phyloP scores from a whole-genome alignment of 2,329 filamentous ascomycete species.

The Fusarium marasasianum region DNA sequence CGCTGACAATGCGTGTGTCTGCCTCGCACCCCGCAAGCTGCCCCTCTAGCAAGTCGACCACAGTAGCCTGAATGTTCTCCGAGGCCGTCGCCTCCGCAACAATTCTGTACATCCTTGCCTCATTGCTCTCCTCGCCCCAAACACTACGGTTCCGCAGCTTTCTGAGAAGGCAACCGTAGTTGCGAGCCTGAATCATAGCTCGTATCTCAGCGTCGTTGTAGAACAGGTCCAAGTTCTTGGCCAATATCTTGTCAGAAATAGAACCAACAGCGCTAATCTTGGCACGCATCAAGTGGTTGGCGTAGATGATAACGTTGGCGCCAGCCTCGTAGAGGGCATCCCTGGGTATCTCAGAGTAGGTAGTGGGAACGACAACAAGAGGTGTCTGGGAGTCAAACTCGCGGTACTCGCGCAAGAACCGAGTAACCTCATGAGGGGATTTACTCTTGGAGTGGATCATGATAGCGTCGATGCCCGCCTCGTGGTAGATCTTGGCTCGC shows the following conservation, averaged over 20 bases:
- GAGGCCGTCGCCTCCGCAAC: background rate
- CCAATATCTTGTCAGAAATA: conserved; percentile 6
- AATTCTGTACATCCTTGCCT: background rate
- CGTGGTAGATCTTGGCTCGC: conserved; percentile 10
- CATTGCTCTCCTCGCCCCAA: conserved; percentile 2
- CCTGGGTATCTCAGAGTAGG: conserved; percentile 1
- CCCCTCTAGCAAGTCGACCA: background rate
- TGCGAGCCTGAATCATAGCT: background rate
- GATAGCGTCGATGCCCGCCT: conserved; percentile 14
- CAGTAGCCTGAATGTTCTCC: conserved; percentile 4
- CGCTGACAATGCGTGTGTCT: conserved; percentile 2
- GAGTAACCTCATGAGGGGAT: background rate
- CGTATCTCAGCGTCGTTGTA: background rate
- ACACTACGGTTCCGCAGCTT: background rate
- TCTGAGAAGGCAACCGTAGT: background rate
- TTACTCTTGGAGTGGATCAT: conserved; percentile 24
- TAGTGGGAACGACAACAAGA: conserved; percentile 1
- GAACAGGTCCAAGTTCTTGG: background rate
- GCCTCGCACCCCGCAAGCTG: background rate
- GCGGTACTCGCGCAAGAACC: conserved; percentile 13
- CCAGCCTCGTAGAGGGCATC: conserved; percentile 6
- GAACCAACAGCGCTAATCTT: conserved; percentile 15
- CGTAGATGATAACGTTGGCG: conserved; percentile 16
- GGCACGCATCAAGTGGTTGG: conserved; percentile 12
- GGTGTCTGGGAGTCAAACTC: background rate